Base-by-base conservation (phyloP, 1,139 yeast species). In the Geotrichum bryndzae region DNA sequence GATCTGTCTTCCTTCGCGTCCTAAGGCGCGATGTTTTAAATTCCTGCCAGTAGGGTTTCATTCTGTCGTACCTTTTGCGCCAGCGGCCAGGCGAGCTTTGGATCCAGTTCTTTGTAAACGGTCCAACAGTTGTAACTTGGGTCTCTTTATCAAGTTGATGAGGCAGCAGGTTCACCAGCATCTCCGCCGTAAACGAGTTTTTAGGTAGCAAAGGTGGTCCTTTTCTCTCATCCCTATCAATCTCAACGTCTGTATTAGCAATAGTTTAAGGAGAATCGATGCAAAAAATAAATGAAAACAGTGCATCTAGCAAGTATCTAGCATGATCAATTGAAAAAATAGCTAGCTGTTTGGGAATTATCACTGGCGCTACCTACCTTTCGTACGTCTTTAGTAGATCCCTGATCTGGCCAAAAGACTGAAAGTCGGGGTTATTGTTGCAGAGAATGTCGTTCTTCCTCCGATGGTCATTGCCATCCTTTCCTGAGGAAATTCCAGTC, bases 31-130 rank as follows among this genome's bases (percentile, higher is more conserved):
- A 22, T 22, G 11, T 7, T 22, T 29, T 33, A 41, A 23, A 18
- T 31, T 29, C 27, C 18, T 48, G 53, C 54, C 52, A 35, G n/a
- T 33, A 25, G 23, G 51, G 46, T 4, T 45, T 51, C 5, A 53
- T 33, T 22, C 33, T 33, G 25, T 54, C 48, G 41, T 35, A 57
- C 10, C 61, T 51, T 33, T 50, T 45, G 46, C 51, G 54, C 63
- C 63, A 56, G n/a, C 45, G 25, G 3, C 50, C 8, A 8, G 45
- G 53, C 6, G 61, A 52, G 10, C 25, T 46, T 18, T 56, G 48
- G 10, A 60, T 72, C 95, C 95, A 89, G 23, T 82, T 76, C 25
- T 76, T 74, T 0, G 96, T 96, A 1, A 87, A 73, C 0, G 82
- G 80, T 0, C 96, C 96, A 2, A 90, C 69, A 27, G 88, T 75